Evolutionary conservation across 805 yeast species (phyloP).

Genomic region (Candida andamanensis): DNA sequence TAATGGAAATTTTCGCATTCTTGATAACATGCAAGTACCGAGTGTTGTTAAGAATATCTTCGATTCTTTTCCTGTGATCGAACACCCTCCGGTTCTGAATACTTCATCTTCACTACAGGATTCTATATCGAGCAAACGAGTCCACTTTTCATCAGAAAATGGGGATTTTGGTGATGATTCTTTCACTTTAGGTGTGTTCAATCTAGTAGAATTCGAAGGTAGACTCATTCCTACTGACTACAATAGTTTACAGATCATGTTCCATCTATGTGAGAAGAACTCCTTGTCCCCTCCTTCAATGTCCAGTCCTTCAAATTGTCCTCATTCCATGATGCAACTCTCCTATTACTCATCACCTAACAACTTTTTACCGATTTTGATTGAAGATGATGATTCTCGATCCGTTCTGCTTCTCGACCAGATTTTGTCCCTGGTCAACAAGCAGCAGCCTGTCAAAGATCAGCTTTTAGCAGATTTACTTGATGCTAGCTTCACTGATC

Average conservation of each 20-base stretch:
- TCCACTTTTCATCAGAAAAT: conserved; percentile 9
- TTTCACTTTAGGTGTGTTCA: conserved; percentile 54
- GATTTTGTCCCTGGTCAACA: conserved; percentile 5
- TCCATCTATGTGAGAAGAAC: conserved; percentile 44
- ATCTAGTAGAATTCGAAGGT: conserved; percentile 25
- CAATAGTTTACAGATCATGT: conserved; percentile 42
- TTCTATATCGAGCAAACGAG: conserved; percentile 14
- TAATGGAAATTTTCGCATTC: too few species aligned
- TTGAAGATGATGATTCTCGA: conserved; percentile 44
- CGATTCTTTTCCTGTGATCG: conserved; percentile 46
- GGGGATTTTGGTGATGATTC: conserved; percentile 11
- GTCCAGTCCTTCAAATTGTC: background rate
- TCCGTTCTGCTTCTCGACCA: conserved; percentile 18
- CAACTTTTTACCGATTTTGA: conserved; percentile 49
- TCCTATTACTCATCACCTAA: conserved; percentile 47
- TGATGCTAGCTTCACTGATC: conserved; percentile 41
- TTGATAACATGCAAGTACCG: conserved; percentile 37
- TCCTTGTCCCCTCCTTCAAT: conserved; percentile 16
- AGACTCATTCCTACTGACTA: conserved; percentile 54
- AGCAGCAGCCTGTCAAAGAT: conserved; percentile 1
- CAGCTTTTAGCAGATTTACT: conserved; percentile 16
- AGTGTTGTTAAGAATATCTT: conserved; percentile 40
- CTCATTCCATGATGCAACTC: conserved; percentile 35
- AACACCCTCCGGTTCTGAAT: conserved; percentile 32
- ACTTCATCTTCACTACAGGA: conserved; percentile 11